Evolutionary conservation across 1,284 basidiomycete genomes (phyloP), one percentile per base, ranked within the genome.

Genomic region (Heterobasidion annosum): DNA sequence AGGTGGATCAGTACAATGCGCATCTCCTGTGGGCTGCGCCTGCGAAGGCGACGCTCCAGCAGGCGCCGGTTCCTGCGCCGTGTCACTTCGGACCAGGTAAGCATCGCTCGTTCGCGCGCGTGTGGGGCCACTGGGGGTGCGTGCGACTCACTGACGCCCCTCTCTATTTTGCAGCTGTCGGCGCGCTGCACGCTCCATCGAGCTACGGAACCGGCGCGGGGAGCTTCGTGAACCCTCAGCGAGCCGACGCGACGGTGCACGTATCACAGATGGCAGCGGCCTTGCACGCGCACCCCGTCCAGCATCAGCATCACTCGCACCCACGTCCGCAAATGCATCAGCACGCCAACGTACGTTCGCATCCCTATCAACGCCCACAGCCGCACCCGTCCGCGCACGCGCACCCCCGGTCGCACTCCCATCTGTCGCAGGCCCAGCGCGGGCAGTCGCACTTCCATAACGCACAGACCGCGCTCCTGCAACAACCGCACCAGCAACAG

Each of bases 21-120:
- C 12, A n/a, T 25, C 45, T 34, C 42, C n/a, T 35, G n/a, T 34
- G 35, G 35, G 19, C 47, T 19, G 13, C 51, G 13, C 48, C 35
- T 35, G 48, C 54, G 35, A 53, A 56, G 50, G 46, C 45, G 47
- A 46, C 51, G 45, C 25, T 40, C 12, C n/a, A 40, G 3, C 37
- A 40, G 37, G 10, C 47, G 13, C 35, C 47, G n/a, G 51, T 33
- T 35, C 46, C 32, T 44, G 33, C 43, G 35, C 47, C 45, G 5
- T 25, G 25, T 8, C 46, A 53, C 19, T 49, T 35, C 47, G 52
- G 47, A 44, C 43, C 53, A 47, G 42, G 55, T 56, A 35, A 49
- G 55, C 45, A 8, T 18, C 35, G 13, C 25, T 34, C 33, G 18
- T 42, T 25, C 25, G 25, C 25, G 25, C 25, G 25, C 37, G 50